These are phyloP conservation scores for Helicocarpus griseus DNA, from an alignment of 2,329 filamentous ascomycete genomes.

Conservation along the genomic window DNA sequence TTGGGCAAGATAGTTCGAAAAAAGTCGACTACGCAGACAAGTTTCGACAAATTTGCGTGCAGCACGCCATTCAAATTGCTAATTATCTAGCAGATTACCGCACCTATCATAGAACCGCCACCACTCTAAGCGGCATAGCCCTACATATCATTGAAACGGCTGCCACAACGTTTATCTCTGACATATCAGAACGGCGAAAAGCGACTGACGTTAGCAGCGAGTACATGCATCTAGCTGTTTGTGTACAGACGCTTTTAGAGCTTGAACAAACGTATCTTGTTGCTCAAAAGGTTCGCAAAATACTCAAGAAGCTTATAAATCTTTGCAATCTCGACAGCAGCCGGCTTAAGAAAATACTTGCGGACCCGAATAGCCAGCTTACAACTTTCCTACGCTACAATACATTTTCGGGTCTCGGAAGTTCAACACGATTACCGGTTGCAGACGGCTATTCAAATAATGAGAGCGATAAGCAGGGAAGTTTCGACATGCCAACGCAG, in stretches of 20 bases:
- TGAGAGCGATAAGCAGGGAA: background rate
- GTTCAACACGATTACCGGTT: background rate
- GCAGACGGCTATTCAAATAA: background rate
- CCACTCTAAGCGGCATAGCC: slow-evolving; percentile 9
- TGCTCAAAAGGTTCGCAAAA: slow-evolving; percentile 8
- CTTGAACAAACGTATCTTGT: slow-evolving; percentile 13
- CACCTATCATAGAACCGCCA: slow-evolving; percentile 7
- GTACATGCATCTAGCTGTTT: slow-evolving; percentile 10
- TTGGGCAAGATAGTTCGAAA: slow-evolving; percentile 1
- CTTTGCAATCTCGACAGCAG: slow-evolving; percentile 5
- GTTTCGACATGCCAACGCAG: background rate
- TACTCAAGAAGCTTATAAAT: slow-evolving; percentile 4
- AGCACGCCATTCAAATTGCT: slow-evolving; percentile 8
- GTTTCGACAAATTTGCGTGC: slow-evolving; percentile 10
- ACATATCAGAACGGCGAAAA: slow-evolving; percentile 9
- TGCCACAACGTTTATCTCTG: slow-evolving; percentile 10
- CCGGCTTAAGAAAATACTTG: background rate
- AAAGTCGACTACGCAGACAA: background rate
- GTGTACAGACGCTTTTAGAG: slow-evolving; percentile 12
- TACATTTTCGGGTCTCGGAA: background rate
- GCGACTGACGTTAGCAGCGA: slow-evolving; percentile 5
- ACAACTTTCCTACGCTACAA: background rate
- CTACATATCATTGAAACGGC: slow-evolving; percentile 12
- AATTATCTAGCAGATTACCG: slow-evolving; percentile 9
- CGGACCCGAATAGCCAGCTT: background rate